Conservation (phyloP, 257 asterid species). For the Schizonepeta tenuifolia region DNA sequence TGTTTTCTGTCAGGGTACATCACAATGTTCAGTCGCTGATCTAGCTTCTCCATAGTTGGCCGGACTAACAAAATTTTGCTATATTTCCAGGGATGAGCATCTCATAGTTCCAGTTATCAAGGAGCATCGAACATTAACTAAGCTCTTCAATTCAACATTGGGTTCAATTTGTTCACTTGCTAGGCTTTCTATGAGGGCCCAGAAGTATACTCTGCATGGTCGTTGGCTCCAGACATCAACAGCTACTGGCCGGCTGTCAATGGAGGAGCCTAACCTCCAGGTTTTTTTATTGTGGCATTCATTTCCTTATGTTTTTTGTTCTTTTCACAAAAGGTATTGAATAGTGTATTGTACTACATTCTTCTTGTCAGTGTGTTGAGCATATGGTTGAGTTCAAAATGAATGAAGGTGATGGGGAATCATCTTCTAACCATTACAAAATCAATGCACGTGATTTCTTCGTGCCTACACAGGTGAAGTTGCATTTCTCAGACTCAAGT, state of each 20-base stretch:
- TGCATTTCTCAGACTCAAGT: slow-evolving; percentile 23
- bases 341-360: slow-evolving; percentile 13
- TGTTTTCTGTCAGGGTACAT: not conserved
- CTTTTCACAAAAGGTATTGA: slow-evolving; percentile 22
- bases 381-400: slow-evolving; percentile 82
- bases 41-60: slow-evolving; percentile 33
- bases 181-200: slow-evolving; percentile 78
- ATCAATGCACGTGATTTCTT: slow-evolving; percentile 91
- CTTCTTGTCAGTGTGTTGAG: slow-evolving; percentile 70
- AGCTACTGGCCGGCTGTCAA: slow-evolving; percentile 93
- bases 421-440: slow-evolving; percentile 46
- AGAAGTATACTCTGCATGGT: slow-evolving; percentile 88
- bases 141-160: slow-evolving; percentile 85
- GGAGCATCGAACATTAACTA: slow-evolving; percentile 90
- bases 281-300: slow-evolving; percentile 40
- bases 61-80: slow-evolving; percentile 31
- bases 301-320: not conserved
- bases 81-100: slow-evolving; percentile 81
- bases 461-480: slow-evolving; percentile 83
- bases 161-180: slow-evolving; percentile 92
- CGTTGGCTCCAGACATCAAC: slow-evolving; percentile 99
- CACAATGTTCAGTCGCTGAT: slow-evolving; percentile 13
- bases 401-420: slow-evolving; percentile 50
- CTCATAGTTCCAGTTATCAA: slow-evolving; percentile 82
- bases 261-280: slow-evolving; percentile 99